A percentile compares a stretch with the other conserved stretches of the same genome.
Conservation (phyloP, 805 yeast species). For the Schwanniomyces yamadae region DNA sequence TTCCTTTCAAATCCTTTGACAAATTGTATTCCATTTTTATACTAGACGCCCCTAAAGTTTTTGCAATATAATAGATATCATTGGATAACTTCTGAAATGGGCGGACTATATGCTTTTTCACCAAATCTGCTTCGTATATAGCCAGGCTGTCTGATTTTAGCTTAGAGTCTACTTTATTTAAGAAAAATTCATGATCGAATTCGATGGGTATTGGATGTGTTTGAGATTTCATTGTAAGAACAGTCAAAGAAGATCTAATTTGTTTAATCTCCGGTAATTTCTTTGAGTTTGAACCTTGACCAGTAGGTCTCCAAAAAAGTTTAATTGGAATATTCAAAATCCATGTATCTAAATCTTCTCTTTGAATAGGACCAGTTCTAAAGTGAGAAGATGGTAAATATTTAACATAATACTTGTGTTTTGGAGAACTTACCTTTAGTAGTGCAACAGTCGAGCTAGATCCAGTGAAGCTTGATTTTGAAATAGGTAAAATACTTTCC, state of each 20-base stretch:
- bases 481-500: constrained; percentile 11
- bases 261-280: constrained; percentile 24
- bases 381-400: constrained; percentile 26
- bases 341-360: constrained; percentile 16
- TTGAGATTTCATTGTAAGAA: constrained; percentile 29
- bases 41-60: constrained; percentile 22
- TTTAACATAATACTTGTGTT: constrained; percentile 14
- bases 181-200: constrained; percentile 34
- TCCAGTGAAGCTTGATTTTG: constrained; percentile 15
- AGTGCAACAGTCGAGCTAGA: constrained; percentile 11
- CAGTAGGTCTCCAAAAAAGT: constrained; percentile 10
- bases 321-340: constrained; percentile 27
- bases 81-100: constrained; percentile 20
- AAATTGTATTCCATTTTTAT: constrained; percentile 29
- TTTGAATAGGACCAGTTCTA: constrained; percentile 5
- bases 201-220: constrained; percentile 38
- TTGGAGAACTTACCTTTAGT: constrained; percentile 16
- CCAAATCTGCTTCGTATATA: neutral
- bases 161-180: constrained; percentile 15
- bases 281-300: constrained; percentile 1
- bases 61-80: constrained; percentile 17
- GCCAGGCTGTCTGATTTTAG: neutral
- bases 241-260: constrained; percentile 29
- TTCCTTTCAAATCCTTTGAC: constrained; percentile 28
- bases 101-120: constrained; percentile 2